A percentile compares a stretch with the other conserved stretches of the same genome.
These are phyloP conservation scores for Suhomyces guaymorum DNA, from an alignment of 1,139 yeast species.

Conservation along the genomic window DNA sequence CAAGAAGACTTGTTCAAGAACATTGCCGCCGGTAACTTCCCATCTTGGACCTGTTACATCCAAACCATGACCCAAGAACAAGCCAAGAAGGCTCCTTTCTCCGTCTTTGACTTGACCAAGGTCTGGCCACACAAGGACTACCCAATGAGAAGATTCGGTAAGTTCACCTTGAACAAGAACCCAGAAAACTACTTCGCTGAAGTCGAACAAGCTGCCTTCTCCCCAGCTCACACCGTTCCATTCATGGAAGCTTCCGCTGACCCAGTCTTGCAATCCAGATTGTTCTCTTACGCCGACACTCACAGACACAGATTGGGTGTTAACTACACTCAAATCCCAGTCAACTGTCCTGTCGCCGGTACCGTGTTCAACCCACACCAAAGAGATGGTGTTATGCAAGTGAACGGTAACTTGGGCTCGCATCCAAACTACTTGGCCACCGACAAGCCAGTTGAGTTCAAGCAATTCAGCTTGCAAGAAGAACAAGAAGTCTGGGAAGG, in stretches of 20 bases:
- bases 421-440: constrained; percentile 78
- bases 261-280: constrained; percentile 82
- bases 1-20: constrained; percentile 58
- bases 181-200: constrained; percentile 80
- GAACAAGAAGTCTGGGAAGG: constrained; percentile 89
- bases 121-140: constrained; percentile 79
- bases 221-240: constrained; percentile 84
- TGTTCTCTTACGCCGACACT: constrained; percentile 85
- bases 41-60: constrained; percentile 65
- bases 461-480: constrained; percentile 43
- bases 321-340: constrained; percentile 73
- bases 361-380: constrained; percentile 59
- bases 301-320: constrained; percentile 66
- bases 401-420: constrained; percentile 82
- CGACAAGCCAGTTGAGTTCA: constrained; percentile 56
- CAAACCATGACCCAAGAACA: constrained; percentile 75
- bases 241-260: constrained; percentile 84
- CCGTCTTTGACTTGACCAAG: constrained; percentile 72
- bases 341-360: constrained; percentile 62
- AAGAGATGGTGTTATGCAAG: constrained; percentile 87
- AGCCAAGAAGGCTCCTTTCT: constrained; percentile 58
- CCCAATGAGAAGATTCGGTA: constrained; percentile 76
- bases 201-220: constrained; percentile 79
- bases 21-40: constrained; percentile 60
- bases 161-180: constrained; percentile 67